Conservation (phyloP, 495 filamentous ascomycete species). For the Poronia punctata region DNA sequence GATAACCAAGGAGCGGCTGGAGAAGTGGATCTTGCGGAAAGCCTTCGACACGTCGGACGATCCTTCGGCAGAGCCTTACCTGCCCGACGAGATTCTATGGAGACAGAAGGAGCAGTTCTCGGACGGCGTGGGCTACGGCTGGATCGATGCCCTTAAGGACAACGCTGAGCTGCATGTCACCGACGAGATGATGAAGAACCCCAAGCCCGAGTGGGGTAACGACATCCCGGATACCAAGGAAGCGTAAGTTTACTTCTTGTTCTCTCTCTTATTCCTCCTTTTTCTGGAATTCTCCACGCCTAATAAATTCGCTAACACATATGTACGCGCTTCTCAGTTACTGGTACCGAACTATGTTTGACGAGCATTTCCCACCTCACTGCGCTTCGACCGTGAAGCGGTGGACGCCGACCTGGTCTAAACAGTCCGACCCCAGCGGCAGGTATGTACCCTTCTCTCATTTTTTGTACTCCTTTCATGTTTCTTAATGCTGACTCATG, state of each 20-base stretch:
- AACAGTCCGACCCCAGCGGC: conserved; percentile 91
- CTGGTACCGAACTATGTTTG: conserved; percentile 98
- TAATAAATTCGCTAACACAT: conserved; percentile 1
- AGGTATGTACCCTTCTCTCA: conserved; percentile 48
- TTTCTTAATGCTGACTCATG: conserved; percentile 5
- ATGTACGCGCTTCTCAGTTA: conserved; percentile 57
- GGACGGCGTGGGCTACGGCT: conserved; percentile 97
- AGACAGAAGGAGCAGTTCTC: conserved; percentile 99
- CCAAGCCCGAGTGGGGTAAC: conserved; percentile 85
- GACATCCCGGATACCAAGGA: conserved; percentile 96
- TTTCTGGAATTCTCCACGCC: conserved; percentile 12
- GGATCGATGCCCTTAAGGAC: conserved; percentile 97
- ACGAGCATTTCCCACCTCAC: conserved; percentile 91
- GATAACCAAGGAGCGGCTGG: conserved; percentile 83
- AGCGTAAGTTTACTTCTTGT: conserved; percentile 52
- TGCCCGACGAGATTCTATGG: conserved; percentile 93
- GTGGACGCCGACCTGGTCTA: conserved; percentile 97
- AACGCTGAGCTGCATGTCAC: conserved; percentile 79
- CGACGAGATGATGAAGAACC: conserved; percentile 95
- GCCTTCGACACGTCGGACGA: conserved; percentile 91
- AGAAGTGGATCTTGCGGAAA: conserved; percentile 96
- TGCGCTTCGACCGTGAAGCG: conserved; percentile 91
- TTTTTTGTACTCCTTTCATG: neutral
- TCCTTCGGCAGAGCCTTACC: conserved; percentile 69
- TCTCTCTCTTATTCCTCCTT: neutral